Conservation (phyloP, 2,329 filamentous ascomycete genomes). For the Tolypocladium ophioglossoides region DNA sequence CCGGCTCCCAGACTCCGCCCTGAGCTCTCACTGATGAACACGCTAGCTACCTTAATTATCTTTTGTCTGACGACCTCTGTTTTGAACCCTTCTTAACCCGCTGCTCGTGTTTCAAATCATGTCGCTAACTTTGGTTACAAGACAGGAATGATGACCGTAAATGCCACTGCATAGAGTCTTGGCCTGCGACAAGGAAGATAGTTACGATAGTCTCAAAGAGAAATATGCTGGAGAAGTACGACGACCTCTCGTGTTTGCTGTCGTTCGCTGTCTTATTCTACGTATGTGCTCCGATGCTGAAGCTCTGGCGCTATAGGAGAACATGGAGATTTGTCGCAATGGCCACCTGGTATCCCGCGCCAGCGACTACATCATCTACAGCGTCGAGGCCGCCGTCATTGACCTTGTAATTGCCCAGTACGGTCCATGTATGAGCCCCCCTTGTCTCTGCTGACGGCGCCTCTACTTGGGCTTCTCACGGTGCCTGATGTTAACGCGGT, state of each 20-base stretch:
- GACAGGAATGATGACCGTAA: conserved; percentile 13
- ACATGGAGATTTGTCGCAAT: conserved; percentile 83
- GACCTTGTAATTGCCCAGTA: conserved; percentile 78
- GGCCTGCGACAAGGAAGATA: conserved; percentile 88
- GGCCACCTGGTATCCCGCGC: conserved; percentile 90
- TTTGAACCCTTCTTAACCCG: background rate
- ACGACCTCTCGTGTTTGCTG: conserved; percentile 7
- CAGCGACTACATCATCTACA: conserved; percentile 99
- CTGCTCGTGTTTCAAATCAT: background rate
- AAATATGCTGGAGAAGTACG: conserved; percentile 84
- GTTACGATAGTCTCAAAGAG: conserved; percentile 66
- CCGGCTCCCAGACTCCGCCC: conserved; percentile 53
- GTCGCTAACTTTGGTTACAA: conserved; percentile 1
- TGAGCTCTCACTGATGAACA: conserved; percentile 93
- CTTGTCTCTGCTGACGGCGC: background rate
- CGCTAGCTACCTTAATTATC: conserved; percentile 86
- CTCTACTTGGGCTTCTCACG: background rate
- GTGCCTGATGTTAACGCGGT: conserved; percentile 1
- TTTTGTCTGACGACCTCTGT: conserved; percentile 62
- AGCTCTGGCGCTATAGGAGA: conserved; percentile 43
- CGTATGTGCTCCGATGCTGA: conserved; percentile 31
- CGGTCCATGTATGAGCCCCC: conserved; percentile 63
- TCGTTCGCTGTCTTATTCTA: conserved; percentile 6
- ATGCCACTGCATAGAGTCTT: conserved; percentile 55
- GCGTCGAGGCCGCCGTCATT: conserved; percentile 88